These are phyloP conservation scores for Aphanomyces cochlioides DNA, from an alignment of 352 stramenopile genomes.

Conservation along the genomic window DNA sequence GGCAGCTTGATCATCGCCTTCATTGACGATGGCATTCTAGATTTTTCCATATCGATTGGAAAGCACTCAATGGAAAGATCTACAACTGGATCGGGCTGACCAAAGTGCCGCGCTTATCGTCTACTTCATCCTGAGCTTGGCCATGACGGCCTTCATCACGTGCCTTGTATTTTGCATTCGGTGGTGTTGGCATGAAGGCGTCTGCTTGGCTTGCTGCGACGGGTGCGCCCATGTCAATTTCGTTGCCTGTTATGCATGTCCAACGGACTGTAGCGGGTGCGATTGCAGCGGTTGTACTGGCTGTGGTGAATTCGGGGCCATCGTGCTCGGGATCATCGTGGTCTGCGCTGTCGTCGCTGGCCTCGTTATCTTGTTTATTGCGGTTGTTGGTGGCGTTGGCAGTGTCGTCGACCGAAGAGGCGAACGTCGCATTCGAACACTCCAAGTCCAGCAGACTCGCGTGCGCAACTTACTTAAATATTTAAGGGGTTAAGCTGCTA, in stretches of 20 bases:
- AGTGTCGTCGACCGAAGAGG: constrained; percentile 7
- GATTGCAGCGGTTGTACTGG: too few relatives aligned
- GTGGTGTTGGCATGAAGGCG: too few relatives aligned
- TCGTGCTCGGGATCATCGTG: constrained; percentile 10
- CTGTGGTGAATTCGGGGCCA: not conserved
- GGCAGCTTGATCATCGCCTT: constrained; percentile 23
- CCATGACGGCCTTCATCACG: not conserved
- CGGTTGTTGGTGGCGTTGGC: constrained; percentile 17
- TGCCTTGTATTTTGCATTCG: not conserved
- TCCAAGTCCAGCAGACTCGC: not conserved
- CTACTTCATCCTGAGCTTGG: constrained; percentile 17
- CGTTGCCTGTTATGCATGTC: not conserved
- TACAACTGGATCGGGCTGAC: constrained; percentile 21
- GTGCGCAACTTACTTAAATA: constrained; percentile 21
- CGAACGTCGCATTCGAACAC: constrained; percentile 3
- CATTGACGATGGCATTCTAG: constrained; percentile 19
- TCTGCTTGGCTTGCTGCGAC: not conserved
- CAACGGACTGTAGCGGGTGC: too few relatives aligned
- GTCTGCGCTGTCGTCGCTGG: constrained; percentile 16
- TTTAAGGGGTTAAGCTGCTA: too few relatives aligned
- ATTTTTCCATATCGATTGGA: constrained; percentile 21
- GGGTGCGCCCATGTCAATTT: not conserved
- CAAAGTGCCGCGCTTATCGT: constrained; percentile 16
- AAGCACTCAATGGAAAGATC: constrained; percentile 24
- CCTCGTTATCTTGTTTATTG: constrained; percentile 12